Base-by-base conservation (phyloP, 2,329 filamentous ascomycete species). In the Aureobasidium subglaciale region DNA sequence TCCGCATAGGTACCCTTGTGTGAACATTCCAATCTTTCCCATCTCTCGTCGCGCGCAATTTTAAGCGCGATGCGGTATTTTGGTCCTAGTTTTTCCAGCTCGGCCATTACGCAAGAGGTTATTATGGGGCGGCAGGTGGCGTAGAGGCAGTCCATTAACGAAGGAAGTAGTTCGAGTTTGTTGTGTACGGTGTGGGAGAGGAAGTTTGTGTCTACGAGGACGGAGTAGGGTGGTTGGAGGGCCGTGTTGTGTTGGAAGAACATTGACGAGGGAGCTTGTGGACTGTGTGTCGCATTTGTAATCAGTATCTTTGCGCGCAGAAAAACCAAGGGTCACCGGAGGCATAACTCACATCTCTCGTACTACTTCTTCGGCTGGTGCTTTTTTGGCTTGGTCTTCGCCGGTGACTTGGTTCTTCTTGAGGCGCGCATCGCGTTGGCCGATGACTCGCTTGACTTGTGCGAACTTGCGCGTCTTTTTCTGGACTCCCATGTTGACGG, bases 391-490 rank as follows among this genome's bases (percentile, higher is more conserved):
- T 38, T 76, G 71, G 32, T 76, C 75, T 64, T 84, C 83, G 57
- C 78, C 82, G 64, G 85, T 87, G 65, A 80, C 73, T 64, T 86
- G 81, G 73, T 95, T 95, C 73, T 89, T 86, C 71, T 92, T 90
- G 70, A 95, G 77, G 56, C 90, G 80, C 42, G 82, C 83, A 77
- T 97, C 91, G 57, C 84, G 83, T 66, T 87, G 83, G 46, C 88
- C 85, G 63, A 96, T 90, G 53, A 96, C 76, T 63, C 89, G 80
- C 77, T 96, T 95, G 67, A 90, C 84, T 73, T 82, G 62, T 32
- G 84, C 92, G 71, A 96, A 97, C 76, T 96, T 96, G 76, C 91
- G 85, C 53, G 89, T 95, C 71, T 85, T 89, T 77, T 95, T 96
- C 60, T 85, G 83, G 63, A 90, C 83, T 73, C 90, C 91, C 92